Base-by-base conservation (phyloP, 441 rosid genomes). In the Adansonia madagascariensis region DNA sequence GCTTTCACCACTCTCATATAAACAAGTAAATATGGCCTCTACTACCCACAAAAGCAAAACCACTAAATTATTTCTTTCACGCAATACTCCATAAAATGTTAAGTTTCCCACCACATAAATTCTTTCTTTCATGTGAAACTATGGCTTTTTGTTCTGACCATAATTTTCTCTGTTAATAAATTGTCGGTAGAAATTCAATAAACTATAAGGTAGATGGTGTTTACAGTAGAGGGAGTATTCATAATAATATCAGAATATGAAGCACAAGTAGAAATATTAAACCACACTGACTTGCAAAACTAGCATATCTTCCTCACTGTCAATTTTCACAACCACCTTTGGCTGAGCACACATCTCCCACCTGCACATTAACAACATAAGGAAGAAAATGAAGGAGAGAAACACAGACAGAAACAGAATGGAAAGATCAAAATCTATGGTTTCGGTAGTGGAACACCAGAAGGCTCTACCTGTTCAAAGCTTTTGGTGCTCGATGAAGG, bases 271-370 rank as follows among this genome's bases (percentile, higher is more conserved):
- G 52, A 67, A 47, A 43, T 69, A 68, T 53, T 76, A 68, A 72
- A 73, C 39, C 56, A 80, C 55, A 88, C 97, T 91, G 72, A 92
- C 99, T 79, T 95, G 97, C 86, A 95, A 82, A 82, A 84, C 84
- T 78, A 95, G 88, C 97, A 95, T 92, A 78, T 91, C 97, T 52
- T 91, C 95, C 89, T 95, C 95, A 39, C 84, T 87, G 77, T 95
- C 98, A 12, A 91, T 92, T 90, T 95, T 95, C 82, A 95, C 86
- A 47, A 95, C 99, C 78, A 95, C 98, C 84, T 95, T 95, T 75
- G 98, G 98, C 82, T 95, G 98, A 22, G 94, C 93, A 84, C 93
- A 89, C 73, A 83, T 86, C 89, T 95, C 99, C 99, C 99, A 94
- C 85, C 98, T 95, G 87, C 85, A 80, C 24, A 75, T 79, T 55